Conservation (phyloP, 129 eudicot species). For the Saussurea involucrata region DNA sequence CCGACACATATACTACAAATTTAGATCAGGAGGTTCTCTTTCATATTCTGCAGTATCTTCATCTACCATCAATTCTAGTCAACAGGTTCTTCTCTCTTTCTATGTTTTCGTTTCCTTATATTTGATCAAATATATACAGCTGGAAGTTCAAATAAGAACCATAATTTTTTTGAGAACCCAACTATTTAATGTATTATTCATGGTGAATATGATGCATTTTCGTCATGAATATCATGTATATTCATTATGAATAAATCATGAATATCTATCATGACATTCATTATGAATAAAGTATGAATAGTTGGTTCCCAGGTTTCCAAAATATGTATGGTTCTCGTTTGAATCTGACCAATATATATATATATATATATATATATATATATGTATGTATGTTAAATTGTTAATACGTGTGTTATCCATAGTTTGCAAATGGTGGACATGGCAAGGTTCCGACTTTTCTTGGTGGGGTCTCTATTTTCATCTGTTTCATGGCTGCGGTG, state of each 20-base stretch:
- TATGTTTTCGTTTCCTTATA: background rate
- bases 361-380: background rate
- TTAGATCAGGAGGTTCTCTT: conserved; percentile 61
- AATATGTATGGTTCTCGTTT: background rate
- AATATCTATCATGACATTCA: background rate
- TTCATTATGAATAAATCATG: background rate
- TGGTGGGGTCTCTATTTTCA: conserved; percentile 61
- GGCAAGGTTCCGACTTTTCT: conserved; percentile 72
- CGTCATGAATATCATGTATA: background rate
- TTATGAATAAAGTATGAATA: background rate
- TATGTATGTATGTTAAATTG: background rate
- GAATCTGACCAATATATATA: background rate
- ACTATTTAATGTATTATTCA: background rate
- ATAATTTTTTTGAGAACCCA: background rate
- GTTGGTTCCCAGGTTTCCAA: background rate
- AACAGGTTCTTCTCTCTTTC: conserved; percentile 37
- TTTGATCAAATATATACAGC: background rate
- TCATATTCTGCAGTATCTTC: conserved; percentile 74
- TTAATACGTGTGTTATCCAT: background rate
- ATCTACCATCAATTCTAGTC: conserved; percentile 53
- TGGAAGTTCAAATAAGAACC: background rate
- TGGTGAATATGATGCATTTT: background rate
- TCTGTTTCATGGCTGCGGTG: conserved; percentile 65
- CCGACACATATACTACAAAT: conserved; percentile 66
- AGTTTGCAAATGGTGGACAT: conserved; percentile 54